Conservation (phyloP, 257 asterid species). For the Fraxinus pennsylvanica region DNA sequence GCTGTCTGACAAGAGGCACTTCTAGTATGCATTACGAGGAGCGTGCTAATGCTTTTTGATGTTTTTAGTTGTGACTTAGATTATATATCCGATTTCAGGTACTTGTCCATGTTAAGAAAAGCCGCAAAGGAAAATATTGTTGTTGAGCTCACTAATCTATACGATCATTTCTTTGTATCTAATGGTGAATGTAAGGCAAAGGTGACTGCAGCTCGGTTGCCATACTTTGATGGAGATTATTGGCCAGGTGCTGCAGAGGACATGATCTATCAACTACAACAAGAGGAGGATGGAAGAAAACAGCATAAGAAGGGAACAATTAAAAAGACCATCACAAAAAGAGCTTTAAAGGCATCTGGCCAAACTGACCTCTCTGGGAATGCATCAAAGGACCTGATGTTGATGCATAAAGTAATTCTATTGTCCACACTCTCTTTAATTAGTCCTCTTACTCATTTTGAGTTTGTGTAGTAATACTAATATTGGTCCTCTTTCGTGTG, state of each 20-base stretch:
- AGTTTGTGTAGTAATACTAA: not conserved
- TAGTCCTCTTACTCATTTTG: not conserved
- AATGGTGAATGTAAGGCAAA: constrained; percentile 89
- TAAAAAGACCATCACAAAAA: constrained; percentile 76
- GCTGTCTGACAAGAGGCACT: constrained; percentile 12
- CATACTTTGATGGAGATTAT: constrained; percentile 97
- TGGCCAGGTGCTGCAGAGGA: constrained; percentile 99
- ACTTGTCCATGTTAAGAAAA: constrained; percentile 85
- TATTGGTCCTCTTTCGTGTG: not conserved
- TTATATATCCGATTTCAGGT: constrained; percentile 59
- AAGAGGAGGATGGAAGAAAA: constrained; percentile 90
- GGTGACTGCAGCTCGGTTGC: constrained; percentile 93
- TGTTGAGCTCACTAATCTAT: constrained; percentile 83
- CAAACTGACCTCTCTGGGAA: constrained; percentile 93
- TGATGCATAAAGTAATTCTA: constrained; percentile 80
- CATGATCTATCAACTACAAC: constrained; percentile 79
- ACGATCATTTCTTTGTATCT: constrained; percentile 78
- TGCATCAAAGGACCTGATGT: constrained; percentile 83
- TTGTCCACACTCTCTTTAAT: constrained; percentile 10
- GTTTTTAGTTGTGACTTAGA: constrained; percentile 13
- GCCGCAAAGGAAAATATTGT: constrained; percentile 80
- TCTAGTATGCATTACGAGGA: not conserved
- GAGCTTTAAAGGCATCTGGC: constrained; percentile 95
- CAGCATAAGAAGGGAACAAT: constrained; percentile 67
- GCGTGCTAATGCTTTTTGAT: constrained; percentile 21